Evolutionary conservation across 768 basidiomycete species (phyloP), one percentile per base, ranked within the genome.

Genomic region (Naganishia onofrii): DNA sequence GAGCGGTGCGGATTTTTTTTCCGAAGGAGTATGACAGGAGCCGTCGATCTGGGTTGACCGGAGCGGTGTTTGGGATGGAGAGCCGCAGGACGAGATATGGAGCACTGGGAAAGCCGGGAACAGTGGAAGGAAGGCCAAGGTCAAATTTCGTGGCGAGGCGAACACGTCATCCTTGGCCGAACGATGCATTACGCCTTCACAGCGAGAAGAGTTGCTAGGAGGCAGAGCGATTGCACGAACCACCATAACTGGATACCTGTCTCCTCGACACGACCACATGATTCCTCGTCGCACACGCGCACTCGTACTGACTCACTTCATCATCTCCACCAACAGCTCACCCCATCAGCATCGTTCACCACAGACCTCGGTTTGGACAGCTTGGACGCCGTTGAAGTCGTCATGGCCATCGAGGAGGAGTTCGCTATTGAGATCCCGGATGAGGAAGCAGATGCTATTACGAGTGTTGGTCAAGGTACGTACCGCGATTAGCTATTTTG

Each of bases 381-480:
- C 76, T 84, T 99, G 79, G 96, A 99, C 81, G 87, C 93, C 23
- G 94, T 99, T 23, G 96, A 99, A 82, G 93, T 97, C 31, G 91
- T 98, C 76, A 96, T 99, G 93, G 93, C 95, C 48, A 89, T 99
- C 74, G 96, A 99, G 83, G 96, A 98, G 92, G 96, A 98, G 78
- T 99, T 99, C 80, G 85, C 87, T 32, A 94, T 99, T 79, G 96
- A 98, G 82, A 99, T 99, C 77, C 95, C 96, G 19, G 96, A 99
- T 77, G 88, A 86, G 44, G 96, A 99, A 81, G 95, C 94, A 12
- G 95, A 97, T 81, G 88, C 88, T 76, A 97, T 98, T 79, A 88
- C 88, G 76, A 93, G 91, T 8, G 91, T 98, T 66, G 86, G 87
- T 74, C 90, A 97, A 82, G 95, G 94, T 93, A 77, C 68, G 86